Evolutionary conservation across 1,284 basidiomycete species (phyloP), one percentile per base, ranked within the genome.

Genomic region (Pseudozyma flocculosa): DNA sequence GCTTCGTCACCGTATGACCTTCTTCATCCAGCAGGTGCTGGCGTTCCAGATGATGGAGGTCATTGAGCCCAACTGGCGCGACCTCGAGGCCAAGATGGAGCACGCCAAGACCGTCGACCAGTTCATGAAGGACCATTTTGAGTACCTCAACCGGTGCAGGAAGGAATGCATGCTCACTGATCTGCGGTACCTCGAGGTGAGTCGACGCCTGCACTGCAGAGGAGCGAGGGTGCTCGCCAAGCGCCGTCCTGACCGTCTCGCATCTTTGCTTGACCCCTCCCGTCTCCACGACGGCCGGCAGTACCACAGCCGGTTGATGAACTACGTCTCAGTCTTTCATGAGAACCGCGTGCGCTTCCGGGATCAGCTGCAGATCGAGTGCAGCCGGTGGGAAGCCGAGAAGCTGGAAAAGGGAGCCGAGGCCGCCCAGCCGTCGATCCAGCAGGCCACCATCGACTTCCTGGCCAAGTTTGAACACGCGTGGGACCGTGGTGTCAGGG

Each of bases 91-190:
- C 22, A 68, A 68, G 58, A 57, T 78, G 48, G 52, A 48, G 29
- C 57, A 49, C 11, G 74, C 72, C 18, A 66, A 61, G 43, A 76
- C 75, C 18, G 75, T 78, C 14, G 75, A 78, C 48, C 68, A 74
- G 50, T 63, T 78, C 23, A 72, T 78, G 74, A 70, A 69, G 48
- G 64, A 76, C 45, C 75, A 78, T 47, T 72, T 74, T 41, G 67
- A 68, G 32, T 78, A 76, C 40, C 50, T 78, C 26, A 78, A 78
- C 50, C 66, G 58, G 15, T 73, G 71, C 40, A 43, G 74, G 14
- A 75, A 72, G 42, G 70, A 73, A 57, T 68, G 72, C 55, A 76
- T 78, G 75, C 69, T 78, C 37, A 78, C 72, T 13, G 68, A 78
- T 47, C 47, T 68, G 36, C 53, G 68, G 14, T 75, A 69, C 24